These are phyloP conservation scores for Erysimum cheiri DNA, from an alignment of 441 rosid genomes.

Conservation along the genomic window DNA sequence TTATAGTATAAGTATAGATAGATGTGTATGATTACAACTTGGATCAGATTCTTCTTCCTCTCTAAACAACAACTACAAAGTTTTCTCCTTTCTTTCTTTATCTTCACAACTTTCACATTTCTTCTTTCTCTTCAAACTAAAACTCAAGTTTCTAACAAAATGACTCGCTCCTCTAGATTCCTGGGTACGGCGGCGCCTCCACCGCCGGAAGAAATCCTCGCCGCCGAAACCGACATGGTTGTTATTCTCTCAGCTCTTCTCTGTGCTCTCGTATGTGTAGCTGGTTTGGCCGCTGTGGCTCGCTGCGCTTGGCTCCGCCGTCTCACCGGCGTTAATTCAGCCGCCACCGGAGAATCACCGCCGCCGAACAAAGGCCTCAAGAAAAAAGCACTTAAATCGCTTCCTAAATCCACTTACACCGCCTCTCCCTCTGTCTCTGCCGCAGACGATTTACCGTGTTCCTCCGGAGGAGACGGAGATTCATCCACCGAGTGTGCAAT, in stretches of 20 bases:
- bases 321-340: slow-evolving; percentile 27
- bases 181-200: slow-evolving; percentile 48
- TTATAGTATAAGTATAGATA: slow-evolving; percentile 40
- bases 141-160: background rate
- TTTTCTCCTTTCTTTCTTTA: background rate
- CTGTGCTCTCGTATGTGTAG: slow-evolving; percentile 74
- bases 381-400: slow-evolving; percentile 66
- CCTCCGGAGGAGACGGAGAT: slow-evolving; percentile 33
- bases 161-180: slow-evolving; percentile 50
- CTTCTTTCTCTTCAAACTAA: slow-evolving; percentile 2
- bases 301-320: slow-evolving; percentile 78
- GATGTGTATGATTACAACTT: slow-evolving; percentile 41
- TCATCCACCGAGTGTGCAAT: slow-evolving; percentile 63
- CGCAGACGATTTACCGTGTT: slow-evolving; percentile 8
- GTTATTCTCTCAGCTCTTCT: slow-evolving; percentile 72
- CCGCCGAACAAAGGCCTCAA: slow-evolving; percentile 68
- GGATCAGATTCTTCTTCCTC: slow-evolving; percentile 31
- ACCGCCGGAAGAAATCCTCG: slow-evolving; percentile 50
- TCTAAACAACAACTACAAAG: slow-evolving; percentile 9
- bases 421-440: slow-evolving; percentile 13
- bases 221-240: slow-evolving; percentile 71
- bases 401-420: slow-evolving; percentile 61
- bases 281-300: slow-evolving; percentile 71
- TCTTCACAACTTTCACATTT: slow-evolving; percentile 22
- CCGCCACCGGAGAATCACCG: slow-evolving; percentile 28